phyloP scores from a whole-genome alignment of 2,329 filamentous ascomycete genomes.

The Alternaria sp. region DNA sequence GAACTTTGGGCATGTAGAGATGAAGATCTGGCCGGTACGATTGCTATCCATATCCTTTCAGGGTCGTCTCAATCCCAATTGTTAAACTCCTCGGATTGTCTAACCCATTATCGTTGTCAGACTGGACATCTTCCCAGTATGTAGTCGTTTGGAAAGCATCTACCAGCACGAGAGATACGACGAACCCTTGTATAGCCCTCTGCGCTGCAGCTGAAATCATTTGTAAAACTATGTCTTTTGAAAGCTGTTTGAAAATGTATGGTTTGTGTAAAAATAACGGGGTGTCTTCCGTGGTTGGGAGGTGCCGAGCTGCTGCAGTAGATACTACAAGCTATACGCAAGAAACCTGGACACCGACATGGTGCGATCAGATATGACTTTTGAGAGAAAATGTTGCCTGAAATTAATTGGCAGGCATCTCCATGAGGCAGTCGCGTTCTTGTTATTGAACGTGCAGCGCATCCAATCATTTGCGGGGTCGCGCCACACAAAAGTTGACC shows the following conservation, averaged over 20 bases:
- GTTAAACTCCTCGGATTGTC: neutral
- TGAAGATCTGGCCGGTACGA: neutral
- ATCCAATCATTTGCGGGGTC: neutral
- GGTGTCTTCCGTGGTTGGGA: neutral
- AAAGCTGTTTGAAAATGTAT: neutral
- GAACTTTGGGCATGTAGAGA: neutral
- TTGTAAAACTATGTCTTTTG: neutral
- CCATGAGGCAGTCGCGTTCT: neutral
- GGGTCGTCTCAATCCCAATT: neutral
- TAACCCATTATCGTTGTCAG: neutral
- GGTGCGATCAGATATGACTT: neutral
- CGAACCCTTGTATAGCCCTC: neutral
- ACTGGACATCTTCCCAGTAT: neutral
- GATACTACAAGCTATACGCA: neutral
- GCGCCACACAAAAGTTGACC: conserved; percentile 6
- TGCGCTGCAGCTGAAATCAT: neutral
- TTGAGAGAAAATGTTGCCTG: neutral
- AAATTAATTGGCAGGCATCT: neutral
- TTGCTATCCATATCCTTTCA: neutral
- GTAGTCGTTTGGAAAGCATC: neutral
- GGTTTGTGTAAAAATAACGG: neutral
- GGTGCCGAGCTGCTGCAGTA: neutral
- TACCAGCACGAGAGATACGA: neutral
- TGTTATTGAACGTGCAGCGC: neutral
- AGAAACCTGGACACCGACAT: neutral